Evolutionary conservation across 2,329 filamentous ascomycete genomes (phyloP).

Genomic region (Apiospora aurea): DNA sequence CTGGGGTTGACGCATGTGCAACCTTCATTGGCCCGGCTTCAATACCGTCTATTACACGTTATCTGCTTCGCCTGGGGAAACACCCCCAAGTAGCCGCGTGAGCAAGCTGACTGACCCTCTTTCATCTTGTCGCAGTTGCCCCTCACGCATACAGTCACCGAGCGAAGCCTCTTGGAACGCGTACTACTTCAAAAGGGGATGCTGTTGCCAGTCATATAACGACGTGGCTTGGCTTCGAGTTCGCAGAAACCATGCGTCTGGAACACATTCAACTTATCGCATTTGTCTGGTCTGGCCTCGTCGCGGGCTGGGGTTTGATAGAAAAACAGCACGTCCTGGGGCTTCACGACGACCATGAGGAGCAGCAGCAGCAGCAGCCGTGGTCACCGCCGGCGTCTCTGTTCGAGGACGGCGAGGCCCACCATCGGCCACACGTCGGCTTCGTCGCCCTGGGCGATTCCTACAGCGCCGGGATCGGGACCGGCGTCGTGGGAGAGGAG

Average conservation of each 20-base stretch:
- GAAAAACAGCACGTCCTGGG: background rate
- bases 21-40: background rate
- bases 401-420: background rate
- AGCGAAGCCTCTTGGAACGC: no score
- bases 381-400: background rate
- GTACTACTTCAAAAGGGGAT: background rate
- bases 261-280: background rate
- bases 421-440: constrained; percentile 34
- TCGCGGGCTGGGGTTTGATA: background rate
- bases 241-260: constrained; percentile 1
- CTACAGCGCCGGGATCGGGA: constrained; percentile 57
- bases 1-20: constrained; percentile 2
- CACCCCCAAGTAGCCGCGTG: background rate
- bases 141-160: background rate
- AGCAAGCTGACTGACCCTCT: background rate
- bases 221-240: background rate
- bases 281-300: background rate
- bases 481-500: constrained; percentile 48
- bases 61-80: background rate
- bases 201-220: background rate
- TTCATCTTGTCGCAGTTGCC: background rate
- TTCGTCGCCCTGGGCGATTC: constrained; percentile 55
- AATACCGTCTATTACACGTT: background rate
- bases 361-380: background rate
- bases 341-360: no score